Base-by-base conservation (phyloP, 495 filamentous ascomycete species). In the Aspergillus panamensis region DNA sequence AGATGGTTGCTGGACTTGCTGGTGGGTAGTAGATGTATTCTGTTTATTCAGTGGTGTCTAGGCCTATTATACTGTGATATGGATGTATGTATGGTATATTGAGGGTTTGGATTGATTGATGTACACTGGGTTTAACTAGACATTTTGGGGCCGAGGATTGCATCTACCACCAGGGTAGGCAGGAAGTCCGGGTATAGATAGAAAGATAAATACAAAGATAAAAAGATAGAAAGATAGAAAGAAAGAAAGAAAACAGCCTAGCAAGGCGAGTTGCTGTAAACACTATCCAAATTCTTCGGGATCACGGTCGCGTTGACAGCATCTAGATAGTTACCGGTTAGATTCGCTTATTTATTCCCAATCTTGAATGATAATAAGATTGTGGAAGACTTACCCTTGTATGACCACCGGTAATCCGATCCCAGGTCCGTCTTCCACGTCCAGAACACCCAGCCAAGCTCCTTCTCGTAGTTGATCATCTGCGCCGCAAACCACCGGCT, bases 371-470 rank as follows among this genome's bases (percentile, higher is more conserved):
- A 12, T 35, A 8, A 3, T 35, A 8, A 35, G 33, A 13, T 8
- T 8, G 33, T 8, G 33, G 13, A 13, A 35, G 35, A 62, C 63
- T 40, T 58, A 71, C 71, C 70, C 55, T 79, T 62, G 63, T 87
- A 87, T 32, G 76, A 76, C 82, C 84, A 86, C 25, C 84, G 69
- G 66, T 75, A 84, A 66, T 87, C 83, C 19, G 2, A 2, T 2
- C 78, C 73, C 49, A 80, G 66, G 53, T 81, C 68, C 10, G 70
- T 66, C 72, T 84, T 87, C 84, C 84, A 86, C 10, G 72, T 72
- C 84, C 84, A 87, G 65, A 83, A 87, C 3, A 84, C 61, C 83
- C 84, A 87, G 0, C 84, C 84, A 10, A 70, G 69, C 43, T 77
- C 74, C 63, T 77, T 74, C 72, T 87, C 84, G 58, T 83, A 87